Base-by-base conservation (phyloP, 352 stramenopile species). In the Globisporangium recalcitrans region DNA sequence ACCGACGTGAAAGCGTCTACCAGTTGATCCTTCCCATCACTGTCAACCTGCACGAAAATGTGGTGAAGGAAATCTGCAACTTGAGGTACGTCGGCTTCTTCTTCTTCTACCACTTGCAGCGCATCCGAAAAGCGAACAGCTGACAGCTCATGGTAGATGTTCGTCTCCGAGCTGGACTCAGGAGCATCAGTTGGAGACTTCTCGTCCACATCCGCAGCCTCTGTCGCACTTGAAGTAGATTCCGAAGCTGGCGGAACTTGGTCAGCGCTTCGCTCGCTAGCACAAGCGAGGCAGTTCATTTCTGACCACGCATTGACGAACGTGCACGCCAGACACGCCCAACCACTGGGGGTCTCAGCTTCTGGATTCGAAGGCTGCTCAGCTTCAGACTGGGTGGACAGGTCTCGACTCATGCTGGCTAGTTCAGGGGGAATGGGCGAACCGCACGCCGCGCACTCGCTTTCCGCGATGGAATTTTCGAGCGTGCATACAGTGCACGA, bases 401-500 rank as follows among this genome's bases (percentile, higher is more conserved):
- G 21, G n/a, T 31, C 57, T 31, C 63, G 58, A 54, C 31, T 67
- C 26, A 69, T 65, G 29, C 71, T 68, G 8, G 70, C 73, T 27
- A 85, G 34, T 48, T 83, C 74, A 1, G 68, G 67, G 16, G 80
- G 80, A 32, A 90, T 88, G 0, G 77, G 70, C 21, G 78, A 88
- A 1, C 80, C 77, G 22, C 80, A 90, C 4, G 80, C 80, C n/a
- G 73, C 80, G 44, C 80, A 90, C 55, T 87, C 78, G 24, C 69
- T 61, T 44, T 90, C 80, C 6, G 60, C 58, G 32, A 86, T 61
- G 21, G 70, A 63, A 46, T 92, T 92, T 62, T 92, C 83, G 7
- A 90, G 67, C 8, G 83, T 92, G 53, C 83, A 92, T 10, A 88
- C 73, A 22, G 56, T 68, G 48, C 83, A 92, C 0, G 71, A 66